Percentiles rank a stretch among this genome's conserved stretches.
Conservation (phyloP, 768 basidiomycete genomes). For the Russula sp. region DNA sequence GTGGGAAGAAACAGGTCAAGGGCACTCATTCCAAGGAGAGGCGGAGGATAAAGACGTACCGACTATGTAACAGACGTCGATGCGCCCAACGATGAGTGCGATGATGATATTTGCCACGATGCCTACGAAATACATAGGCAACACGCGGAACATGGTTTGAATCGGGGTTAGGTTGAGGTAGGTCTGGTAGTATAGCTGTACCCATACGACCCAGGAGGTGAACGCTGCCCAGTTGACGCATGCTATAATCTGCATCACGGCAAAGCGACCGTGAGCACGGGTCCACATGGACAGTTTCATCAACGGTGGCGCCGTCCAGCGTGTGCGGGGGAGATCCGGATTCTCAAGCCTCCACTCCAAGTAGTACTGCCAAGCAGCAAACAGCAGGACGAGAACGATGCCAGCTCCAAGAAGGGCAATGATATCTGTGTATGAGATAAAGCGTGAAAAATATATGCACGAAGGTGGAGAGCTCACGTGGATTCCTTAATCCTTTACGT, state of each 20-base stretch:
- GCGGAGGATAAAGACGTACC: conserved; percentile 33
- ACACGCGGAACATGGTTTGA: conserved; percentile 54
- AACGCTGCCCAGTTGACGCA: conserved; percentile 61
- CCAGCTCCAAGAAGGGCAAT: conserved; percentile 62
- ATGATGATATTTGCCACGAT: conserved; percentile 59
- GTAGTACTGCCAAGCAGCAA: conserved; percentile 61
- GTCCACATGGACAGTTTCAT: conserved; percentile 60
- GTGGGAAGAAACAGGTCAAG: neutral
- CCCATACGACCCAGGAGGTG: conserved; percentile 48
- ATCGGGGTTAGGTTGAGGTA: conserved; percentile 52
- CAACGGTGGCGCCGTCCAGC: conserved; percentile 50
- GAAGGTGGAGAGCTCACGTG: conserved; percentile 38
- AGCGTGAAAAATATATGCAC: neutral
- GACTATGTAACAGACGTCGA: conserved; percentile 52
- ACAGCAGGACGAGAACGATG: conserved; percentile 46
- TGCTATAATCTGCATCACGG: conserved; percentile 55
- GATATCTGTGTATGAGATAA: conserved; percentile 49
- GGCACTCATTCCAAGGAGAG: neutral
- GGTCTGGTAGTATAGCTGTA: conserved; percentile 68
- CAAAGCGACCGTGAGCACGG: conserved; percentile 55
- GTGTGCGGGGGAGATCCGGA: conserved; percentile 12
- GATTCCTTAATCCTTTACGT: conserved; percentile 53
- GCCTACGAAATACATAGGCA: conserved; percentile 70
- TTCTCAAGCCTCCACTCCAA: conserved; percentile 40
- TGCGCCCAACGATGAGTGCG: conserved; percentile 48